Conservation (phyloP, 345 rosid genomes). For the Cardamine resedifolia region DNA sequence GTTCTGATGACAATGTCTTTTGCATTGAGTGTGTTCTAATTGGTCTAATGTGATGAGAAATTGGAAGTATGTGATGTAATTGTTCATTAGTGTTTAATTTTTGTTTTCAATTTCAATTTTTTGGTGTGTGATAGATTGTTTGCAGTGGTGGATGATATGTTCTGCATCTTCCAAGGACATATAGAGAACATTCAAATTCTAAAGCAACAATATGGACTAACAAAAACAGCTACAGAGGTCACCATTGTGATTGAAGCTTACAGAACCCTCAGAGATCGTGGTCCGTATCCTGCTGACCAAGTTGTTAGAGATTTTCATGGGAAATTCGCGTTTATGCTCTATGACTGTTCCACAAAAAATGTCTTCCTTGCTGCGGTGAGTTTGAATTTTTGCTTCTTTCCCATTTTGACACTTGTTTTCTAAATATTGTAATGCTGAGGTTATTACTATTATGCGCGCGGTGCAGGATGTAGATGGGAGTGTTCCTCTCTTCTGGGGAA, state of each 20-base stretch:
- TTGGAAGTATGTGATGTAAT: not conserved
- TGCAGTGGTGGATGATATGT: constrained; percentile 88
- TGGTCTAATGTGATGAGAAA: too few species aligned
- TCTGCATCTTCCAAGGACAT: constrained; percentile 95
- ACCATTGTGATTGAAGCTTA: constrained; percentile 87
- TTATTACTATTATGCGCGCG: not conserved
- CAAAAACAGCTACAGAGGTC: constrained; percentile 85
- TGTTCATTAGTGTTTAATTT: not conserved
- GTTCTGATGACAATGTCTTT: not conserved
- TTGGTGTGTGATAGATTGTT: constrained; percentile 54
- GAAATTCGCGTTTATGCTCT: constrained; percentile 71
- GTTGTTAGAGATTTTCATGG: constrained; percentile 85
- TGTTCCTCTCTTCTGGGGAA: constrained; percentile 89
- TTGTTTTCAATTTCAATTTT: not conserved
- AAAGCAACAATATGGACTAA: constrained; percentile 93
- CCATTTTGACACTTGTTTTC: not conserved
- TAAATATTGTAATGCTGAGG: not conserved
- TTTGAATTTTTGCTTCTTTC: constrained; percentile 8
- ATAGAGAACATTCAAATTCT: constrained; percentile 77
- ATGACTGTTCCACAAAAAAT: constrained; percentile 61
- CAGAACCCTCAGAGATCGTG: constrained; percentile 90
- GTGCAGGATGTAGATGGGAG: constrained; percentile 83
- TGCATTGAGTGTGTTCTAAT: too few species aligned
- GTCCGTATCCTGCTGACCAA: constrained; percentile 94
- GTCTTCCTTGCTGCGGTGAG: constrained; percentile 78